Conservation (phyloP, 129 eudicot genomes). For the Scalesia atractyloides region DNA sequence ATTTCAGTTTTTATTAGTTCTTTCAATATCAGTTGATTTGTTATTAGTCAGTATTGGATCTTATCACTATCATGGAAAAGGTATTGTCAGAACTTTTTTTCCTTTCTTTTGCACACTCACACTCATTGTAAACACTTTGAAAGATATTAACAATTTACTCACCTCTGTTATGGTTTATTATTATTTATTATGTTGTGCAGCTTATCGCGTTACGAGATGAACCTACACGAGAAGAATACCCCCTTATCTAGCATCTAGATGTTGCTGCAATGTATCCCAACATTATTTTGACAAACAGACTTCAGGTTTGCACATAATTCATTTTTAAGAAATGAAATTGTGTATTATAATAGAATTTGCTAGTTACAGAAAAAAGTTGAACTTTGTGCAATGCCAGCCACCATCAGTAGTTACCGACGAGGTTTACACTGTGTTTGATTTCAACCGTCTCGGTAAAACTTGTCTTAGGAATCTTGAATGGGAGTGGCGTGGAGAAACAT, state of each 20-base stretch:
- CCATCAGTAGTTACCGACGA: conserved; percentile 96
- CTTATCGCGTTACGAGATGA: conserved; percentile 65
- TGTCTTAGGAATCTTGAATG: conserved; percentile 98
- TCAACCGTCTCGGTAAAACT: conserved; percentile 93
- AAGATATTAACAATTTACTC: too few species aligned
- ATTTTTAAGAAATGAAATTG: not conserved
- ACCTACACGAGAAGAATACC: conserved; percentile 83
- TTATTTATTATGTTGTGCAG: conserved; percentile 42
- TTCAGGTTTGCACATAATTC: conserved; percentile 65
- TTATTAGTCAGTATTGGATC: too few species aligned
- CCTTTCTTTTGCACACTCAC: too few species aligned
- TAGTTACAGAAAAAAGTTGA: conserved; percentile 13
- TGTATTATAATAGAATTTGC: not conserved
- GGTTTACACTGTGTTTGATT: conserved; percentile 97
- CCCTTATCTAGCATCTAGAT: conserved; percentile 96
- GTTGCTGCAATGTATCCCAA: conserved; percentile 99
- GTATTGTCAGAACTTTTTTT: conserved; percentile 28
- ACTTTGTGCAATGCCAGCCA: conserved; percentile 60
- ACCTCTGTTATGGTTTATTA: too few species aligned
- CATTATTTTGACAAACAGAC: conserved; percentile 92
- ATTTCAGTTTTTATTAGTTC: too few species aligned
- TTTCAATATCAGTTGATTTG: too few species aligned
- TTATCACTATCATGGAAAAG: conserved; percentile 81
- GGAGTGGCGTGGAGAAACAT: conserved; percentile 99
- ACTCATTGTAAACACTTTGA: too few species aligned